Evolutionary conservation across 805 yeast species (phyloP), one percentile per base, ranked within the genome.

Genomic region (Wickerhamiella azymoides): DNA sequence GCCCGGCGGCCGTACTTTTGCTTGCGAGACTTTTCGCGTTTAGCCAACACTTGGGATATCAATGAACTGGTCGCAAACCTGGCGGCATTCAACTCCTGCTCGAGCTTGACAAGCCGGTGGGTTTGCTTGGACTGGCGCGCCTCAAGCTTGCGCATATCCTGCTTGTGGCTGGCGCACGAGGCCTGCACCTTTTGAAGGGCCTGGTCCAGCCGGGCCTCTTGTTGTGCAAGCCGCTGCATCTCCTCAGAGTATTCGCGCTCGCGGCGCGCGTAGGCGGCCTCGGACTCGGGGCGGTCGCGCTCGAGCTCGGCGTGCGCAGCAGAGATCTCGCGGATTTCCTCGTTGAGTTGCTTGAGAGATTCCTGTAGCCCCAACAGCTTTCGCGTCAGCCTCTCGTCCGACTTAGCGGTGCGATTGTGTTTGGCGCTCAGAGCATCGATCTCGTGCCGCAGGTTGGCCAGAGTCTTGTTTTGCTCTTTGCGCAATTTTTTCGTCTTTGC

Each of bases 381-480:
- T 36, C 73, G 66, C 43, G 72, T 66, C 36, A 66, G 73, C 49
- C 80, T 71, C 47, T 72, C 77, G 54, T 79, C 85, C 49, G 71
- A 73, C 21, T 68, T 66, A 43, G 71, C 74, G 45, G 71, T 70
- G 37, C 68, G 67, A 26, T 63, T 60, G 8, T 73, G 66, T 52
- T 74, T 71, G 11, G 62, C 63, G 52, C 70, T 74, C 39, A 75
- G 61, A 38, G 62, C 60, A 33, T 76, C 83, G 50, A 77, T 76
- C 48, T 80, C 86, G 40, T 70, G 63, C 46, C 76, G 70, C 45
- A 76, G 59, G 0, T 74, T 57, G 10, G 67, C 60, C 10, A 77
- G 60, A 45, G 71, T 70, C 53, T 78, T 79, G 44, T 73, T 65
- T 54, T 76, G 69, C 48, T 79, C 85, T 40, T 72, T 72, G 51